Evolutionary conservation across 2,329 filamentous ascomycete genomes (phyloP).

Genomic region (Nemania serpens): DNA sequence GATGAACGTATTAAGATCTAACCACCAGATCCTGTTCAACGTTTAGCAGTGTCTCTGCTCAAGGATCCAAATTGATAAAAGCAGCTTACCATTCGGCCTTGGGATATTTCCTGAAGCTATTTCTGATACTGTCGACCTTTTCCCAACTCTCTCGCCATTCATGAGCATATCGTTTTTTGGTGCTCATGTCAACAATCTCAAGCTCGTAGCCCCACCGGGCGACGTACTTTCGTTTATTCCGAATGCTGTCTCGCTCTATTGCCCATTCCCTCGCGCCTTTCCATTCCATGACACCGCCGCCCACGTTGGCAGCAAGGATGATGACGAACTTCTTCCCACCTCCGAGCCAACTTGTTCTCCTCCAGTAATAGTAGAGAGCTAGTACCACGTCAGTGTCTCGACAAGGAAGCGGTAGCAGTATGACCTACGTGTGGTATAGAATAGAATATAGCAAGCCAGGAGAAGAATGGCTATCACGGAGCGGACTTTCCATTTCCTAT

Average conservation of each 20-base stretch:
- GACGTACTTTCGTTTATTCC: conserved; percentile 91
- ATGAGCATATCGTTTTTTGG: conserved; percentile 97
- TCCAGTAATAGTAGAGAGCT: conserved; percentile 66
- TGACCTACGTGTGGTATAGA: conserved; percentile 75
- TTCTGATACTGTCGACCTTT: conserved; percentile 92
- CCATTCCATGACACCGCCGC: conserved; percentile 98
- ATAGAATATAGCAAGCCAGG: conserved; percentile 64
- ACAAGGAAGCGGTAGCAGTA: neutral
- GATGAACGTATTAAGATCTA: conserved; percentile 95
- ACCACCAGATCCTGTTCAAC: conserved; percentile 91
- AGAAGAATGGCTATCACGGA: conserved; percentile 64
- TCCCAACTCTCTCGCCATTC: conserved; percentile 99
- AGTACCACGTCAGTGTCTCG: conserved; percentile 35
- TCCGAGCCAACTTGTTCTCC: conserved; percentile 73
- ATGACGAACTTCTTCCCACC: conserved; percentile 92
- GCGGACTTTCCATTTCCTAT: conserved; percentile 69
- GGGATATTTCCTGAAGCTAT: conserved; percentile 89
- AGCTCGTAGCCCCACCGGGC: conserved; percentile 91
- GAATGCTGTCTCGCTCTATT: conserved; percentile 92
- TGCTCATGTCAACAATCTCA: conserved; percentile 97
- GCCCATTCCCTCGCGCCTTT: conserved; percentile 98
- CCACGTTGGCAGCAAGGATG: conserved; percentile 89
- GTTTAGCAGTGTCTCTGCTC: conserved; percentile 11
- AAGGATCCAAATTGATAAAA: neutral
- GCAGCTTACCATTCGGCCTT: conserved; percentile 86